Conservation (phyloP, 225 moss, liverwort and hornwort genomes). For the Climacium dendroides region DNA sequence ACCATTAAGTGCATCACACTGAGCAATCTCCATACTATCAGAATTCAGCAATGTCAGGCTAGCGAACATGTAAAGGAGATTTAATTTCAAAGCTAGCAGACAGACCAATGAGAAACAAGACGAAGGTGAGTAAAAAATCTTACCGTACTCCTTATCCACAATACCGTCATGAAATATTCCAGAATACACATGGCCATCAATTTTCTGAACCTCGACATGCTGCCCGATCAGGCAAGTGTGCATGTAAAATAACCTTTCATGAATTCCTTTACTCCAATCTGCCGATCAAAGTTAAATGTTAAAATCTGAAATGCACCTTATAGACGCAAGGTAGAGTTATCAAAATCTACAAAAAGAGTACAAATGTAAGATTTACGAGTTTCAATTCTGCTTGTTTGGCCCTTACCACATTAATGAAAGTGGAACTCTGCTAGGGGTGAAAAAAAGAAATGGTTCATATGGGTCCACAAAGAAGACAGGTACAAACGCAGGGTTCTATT, state of each 20-base stretch:
- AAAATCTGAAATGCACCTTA: not conserved
- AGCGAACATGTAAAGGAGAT: not conserved
- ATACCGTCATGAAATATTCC: conserved; percentile 68
- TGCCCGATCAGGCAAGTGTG: conserved; percentile 70
- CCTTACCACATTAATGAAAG: not conserved
- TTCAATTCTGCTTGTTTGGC: not conserved
- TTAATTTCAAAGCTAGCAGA: not conserved
- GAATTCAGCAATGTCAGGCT: not conserved
- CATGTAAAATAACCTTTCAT: conserved; percentile 44
- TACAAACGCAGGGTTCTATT: not conserved
- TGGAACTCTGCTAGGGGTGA: not conserved
- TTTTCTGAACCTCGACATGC: conserved; percentile 80
- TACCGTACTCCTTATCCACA: conserved; percentile 73
- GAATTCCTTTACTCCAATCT: conserved; percentile 20
- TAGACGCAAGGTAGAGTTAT: not conserved
- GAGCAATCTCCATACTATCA: not conserved
- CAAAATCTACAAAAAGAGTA: not conserved
- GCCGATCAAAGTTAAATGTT: not conserved
- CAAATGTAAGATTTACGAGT: too few species aligned
- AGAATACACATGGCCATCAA: conserved; percentile 66
- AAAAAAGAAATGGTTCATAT: not conserved
- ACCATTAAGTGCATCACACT: not conserved
- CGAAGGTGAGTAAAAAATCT: not conserved
- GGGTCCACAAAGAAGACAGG: not conserved
- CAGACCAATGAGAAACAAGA: not conserved